phyloP scores from a whole-genome alignment of 2,329 filamentous ascomycete species.

The Penicillium sp. region DNA sequence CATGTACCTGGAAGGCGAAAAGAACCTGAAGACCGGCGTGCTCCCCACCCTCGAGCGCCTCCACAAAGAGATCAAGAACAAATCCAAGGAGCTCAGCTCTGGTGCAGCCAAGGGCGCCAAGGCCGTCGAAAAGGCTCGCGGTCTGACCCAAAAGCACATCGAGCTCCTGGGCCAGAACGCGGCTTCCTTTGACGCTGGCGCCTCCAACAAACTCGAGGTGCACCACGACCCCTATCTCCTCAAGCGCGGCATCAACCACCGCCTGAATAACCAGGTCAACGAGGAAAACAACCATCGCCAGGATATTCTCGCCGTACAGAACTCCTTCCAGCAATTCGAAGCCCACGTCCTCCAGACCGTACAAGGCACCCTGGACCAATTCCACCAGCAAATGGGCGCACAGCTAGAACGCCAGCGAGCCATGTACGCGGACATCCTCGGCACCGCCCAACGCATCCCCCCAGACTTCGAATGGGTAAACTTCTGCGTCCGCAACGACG shows the following conservation, averaged over 20 bases:
- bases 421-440: conserved; percentile 81
- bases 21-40: conserved; percentile 80
- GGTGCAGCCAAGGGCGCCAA: conserved; percentile 84
- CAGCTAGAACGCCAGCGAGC: conserved; percentile 79
- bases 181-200: conserved; percentile 69
- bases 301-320: conserved; percentile 87
- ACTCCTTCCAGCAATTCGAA: conserved; percentile 85
- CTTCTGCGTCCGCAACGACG: conserved; percentile 70
- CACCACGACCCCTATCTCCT: conserved; percentile 85
- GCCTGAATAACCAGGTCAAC: conserved; percentile 83
- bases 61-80: conserved; percentile 95
- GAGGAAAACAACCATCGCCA: conserved; percentile 96
- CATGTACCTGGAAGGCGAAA: conserved; percentile 86
- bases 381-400: conserved; percentile 74
- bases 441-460: conserved; percentile 71
- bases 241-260: conserved; percentile 75
- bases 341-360: conserved; percentile 78
- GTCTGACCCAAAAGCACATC: conserved; percentile 88
- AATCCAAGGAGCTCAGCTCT: conserved; percentile 80
- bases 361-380: conserved; percentile 77
- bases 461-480: conserved; percentile 88
- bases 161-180: conserved; percentile 87
- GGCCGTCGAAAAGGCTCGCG: conserved; percentile 84
- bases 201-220: conserved; percentile 67
- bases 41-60: conserved; percentile 85